Evolutionary conservation across 2,329 filamentous ascomycete species (phyloP).

Genomic region (Colletotrichum tabaci): DNA sequence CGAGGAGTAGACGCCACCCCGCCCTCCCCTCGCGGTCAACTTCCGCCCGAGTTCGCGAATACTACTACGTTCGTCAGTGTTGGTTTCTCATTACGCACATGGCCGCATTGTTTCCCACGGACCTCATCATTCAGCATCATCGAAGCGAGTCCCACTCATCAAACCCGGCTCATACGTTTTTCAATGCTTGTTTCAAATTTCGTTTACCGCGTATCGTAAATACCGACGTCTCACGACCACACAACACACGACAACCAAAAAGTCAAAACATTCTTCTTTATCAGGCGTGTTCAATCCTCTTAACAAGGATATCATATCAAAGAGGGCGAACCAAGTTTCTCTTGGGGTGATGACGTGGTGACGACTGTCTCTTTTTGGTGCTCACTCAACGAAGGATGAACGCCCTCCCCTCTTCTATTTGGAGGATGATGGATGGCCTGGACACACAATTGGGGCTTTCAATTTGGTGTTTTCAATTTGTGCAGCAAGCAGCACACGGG

Average conservation of each 20-base stretch:
- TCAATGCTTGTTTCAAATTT: conserved; percentile 8
- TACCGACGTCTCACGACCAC: conserved; percentile 34
- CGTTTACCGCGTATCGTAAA: conserved; percentile 32
- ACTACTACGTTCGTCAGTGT: conserved; percentile 21
- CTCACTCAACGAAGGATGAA: conserved; percentile 12
- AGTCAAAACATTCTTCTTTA: conserved; percentile 8
- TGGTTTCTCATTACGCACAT: conserved; percentile 30
- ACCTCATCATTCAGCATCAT: conserved; percentile 37
- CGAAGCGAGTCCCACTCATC: conserved; percentile 36
- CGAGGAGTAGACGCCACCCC: conserved; percentile 46
- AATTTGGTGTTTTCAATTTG: conserved; percentile 6
- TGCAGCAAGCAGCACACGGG: conserved; percentile 37
- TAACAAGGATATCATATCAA: conserved; percentile 33
- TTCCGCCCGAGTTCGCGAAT: not conserved
- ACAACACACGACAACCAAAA: not conserved
- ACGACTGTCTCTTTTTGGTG: conserved; percentile 8
- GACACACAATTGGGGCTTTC: not conserved
- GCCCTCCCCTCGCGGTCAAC: not conserved
- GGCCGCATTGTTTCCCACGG: conserved; percentile 22
- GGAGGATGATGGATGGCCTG: not conserved
- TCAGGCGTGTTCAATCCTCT: conserved; percentile 20
- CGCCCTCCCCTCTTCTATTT: not conserved
- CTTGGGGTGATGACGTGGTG: conserved; percentile 30
- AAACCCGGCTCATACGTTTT: conserved; percentile 22
- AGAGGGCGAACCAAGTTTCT: conserved; percentile 16